phyloP scores from a whole-genome alignment of 1,284 basidiomycete genomes.

The Coniophora puteana region DNA sequence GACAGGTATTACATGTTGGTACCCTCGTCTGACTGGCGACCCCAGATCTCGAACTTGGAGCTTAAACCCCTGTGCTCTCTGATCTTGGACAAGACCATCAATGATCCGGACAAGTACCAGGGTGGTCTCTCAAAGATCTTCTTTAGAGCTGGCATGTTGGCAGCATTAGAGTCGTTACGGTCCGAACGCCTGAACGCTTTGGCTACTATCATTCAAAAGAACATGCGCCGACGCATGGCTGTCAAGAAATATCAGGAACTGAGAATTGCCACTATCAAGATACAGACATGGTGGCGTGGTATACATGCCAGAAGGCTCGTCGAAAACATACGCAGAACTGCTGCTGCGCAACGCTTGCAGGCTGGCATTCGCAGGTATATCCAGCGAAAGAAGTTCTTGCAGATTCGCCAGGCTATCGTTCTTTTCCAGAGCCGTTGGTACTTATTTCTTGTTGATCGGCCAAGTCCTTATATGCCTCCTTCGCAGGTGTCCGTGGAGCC shows the following conservation, averaged over 20 bases:
- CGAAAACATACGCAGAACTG: slow-evolving; percentile 67
- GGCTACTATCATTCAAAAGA: slow-evolving; percentile 97
- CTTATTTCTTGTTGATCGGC: not conserved
- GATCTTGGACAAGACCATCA: slow-evolving; percentile 85
- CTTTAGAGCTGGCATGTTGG: slow-evolving; percentile 98
- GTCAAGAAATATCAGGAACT: slow-evolving; percentile 78
- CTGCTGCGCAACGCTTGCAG: slow-evolving; percentile 79
- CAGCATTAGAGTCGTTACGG: slow-evolving; percentile 90
- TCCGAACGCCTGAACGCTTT: slow-evolving; percentile 86
- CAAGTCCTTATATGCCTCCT: slow-evolving; percentile 10
- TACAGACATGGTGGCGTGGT: slow-evolving; percentile 95
- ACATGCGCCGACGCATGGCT: slow-evolving; percentile 85
- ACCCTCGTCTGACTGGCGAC: slow-evolving; percentile 81
- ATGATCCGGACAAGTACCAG: slow-evolving; percentile 96
- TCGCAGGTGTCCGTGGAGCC: slow-evolving; percentile 74
- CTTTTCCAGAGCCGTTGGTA: slow-evolving; percentile 84
- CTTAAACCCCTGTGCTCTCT: slow-evolving; percentile 80
- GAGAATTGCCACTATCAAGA: slow-evolving; percentile 72
- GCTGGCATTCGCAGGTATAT: slow-evolving; percentile 68
- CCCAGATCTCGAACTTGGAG: slow-evolving; percentile 78
- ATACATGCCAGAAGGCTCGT: slow-evolving; percentile 75
- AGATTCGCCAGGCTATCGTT: slow-evolving; percentile 62
- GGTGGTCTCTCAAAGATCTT: slow-evolving; percentile 98
- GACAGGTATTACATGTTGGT: slow-evolving; percentile 95
- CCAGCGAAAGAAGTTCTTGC: slow-evolving; percentile 70